phyloP scores from a whole-genome alignment of 2,329 filamentous ascomycete species.

The Ophiosphaerella narmari region DNA sequence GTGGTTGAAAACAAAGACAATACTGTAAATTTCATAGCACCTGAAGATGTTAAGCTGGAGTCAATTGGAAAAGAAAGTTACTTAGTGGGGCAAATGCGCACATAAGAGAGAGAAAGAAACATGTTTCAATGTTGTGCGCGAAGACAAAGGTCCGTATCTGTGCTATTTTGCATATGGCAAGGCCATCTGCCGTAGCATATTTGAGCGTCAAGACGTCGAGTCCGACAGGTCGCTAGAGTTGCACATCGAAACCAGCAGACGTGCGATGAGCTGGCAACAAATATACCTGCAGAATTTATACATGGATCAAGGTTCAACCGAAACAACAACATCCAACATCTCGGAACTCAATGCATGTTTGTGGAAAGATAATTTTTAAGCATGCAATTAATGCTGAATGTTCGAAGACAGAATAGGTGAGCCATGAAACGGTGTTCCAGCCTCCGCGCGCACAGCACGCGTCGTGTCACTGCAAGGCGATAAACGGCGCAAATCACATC shows the following conservation, averaged over 20 bases:
- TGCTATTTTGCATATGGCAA: conserved; percentile 21
- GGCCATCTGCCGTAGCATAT: conserved; percentile 25
- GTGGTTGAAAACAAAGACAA: conserved; percentile 3
- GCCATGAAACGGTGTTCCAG: conserved; percentile 6
- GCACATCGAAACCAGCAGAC: neutral
- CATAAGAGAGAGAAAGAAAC: conserved; percentile 6
- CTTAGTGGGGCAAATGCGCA: neutral
- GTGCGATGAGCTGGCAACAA: conserved; percentile 2
- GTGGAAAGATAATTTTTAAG: neutral
- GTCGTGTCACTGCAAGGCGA: conserved; percentile 11
- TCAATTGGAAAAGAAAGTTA: neutral
- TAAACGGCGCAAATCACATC: neutral
- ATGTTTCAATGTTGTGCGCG: neutral
- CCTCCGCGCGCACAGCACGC: conserved; percentile 13
- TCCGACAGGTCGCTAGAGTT: conserved; percentile 2
- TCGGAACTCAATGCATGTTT: neutral
- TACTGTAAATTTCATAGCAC: conserved; percentile 1
- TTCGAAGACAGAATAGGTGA: conserved; percentile 3
- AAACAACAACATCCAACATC: neutral
- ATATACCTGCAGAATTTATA: neutral
- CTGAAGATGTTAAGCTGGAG: neutral
- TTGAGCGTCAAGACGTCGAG: conserved; percentile 8
- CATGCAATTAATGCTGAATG: neutral
- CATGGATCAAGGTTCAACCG: neutral
- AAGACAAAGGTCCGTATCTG: conserved; percentile 15